phyloP scores from a whole-genome alignment of 352 stramenopile species.

The Plasmopara viticola region DNA sequence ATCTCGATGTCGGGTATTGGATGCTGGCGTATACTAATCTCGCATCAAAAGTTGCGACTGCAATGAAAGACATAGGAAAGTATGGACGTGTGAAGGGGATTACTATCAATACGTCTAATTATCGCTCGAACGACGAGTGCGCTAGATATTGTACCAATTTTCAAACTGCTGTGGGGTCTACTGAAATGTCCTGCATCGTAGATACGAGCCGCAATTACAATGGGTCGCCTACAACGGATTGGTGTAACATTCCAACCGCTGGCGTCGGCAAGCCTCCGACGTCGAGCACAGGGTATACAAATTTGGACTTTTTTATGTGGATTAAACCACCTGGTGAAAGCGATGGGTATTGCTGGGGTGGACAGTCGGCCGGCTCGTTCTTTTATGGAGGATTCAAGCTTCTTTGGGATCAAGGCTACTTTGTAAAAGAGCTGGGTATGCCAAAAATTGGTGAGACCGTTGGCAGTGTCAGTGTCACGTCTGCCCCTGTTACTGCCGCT shows the following conservation, averaged over 20 bases:
- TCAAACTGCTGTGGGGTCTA: slow-evolving; percentile 35
- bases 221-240: slow-evolving; percentile 31
- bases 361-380: slow-evolving; percentile 40
- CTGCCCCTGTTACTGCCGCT: not conserved
- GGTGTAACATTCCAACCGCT: slow-evolving; percentile 59
- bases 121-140: slow-evolving; percentile 45
- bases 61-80: slow-evolving; percentile 30
- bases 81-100: slow-evolving; percentile 50
- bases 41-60: slow-evolving; percentile 20
- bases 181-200: slow-evolving; percentile 39
- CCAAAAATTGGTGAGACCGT: slow-evolving; percentile 17
- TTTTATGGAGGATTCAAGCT: slow-evolving; percentile 41
- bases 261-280: slow-evolving; percentile 51
- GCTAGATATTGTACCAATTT: slow-evolving; percentile 46
- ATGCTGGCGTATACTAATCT: slow-evolving; percentile 24
- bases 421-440: slow-evolving; percentile 31
- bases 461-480: not conserved
- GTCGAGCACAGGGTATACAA: slow-evolving; percentile 33
- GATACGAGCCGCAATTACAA: slow-evolving; percentile 71
- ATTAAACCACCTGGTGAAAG: slow-evolving; percentile 61
- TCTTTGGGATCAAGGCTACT: slow-evolving; percentile 62
- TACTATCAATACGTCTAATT: slow-evolving; percentile 76
- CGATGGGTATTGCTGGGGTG: slow-evolving; percentile 45
- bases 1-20: slow-evolving; percentile 67
- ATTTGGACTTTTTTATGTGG: slow-evolving; percentile 68